These are phyloP conservation scores for Microsporum ferrugineum DNA, from an alignment of 2,329 filamentous ascomycete genomes.

Conservation along the genomic window DNA sequence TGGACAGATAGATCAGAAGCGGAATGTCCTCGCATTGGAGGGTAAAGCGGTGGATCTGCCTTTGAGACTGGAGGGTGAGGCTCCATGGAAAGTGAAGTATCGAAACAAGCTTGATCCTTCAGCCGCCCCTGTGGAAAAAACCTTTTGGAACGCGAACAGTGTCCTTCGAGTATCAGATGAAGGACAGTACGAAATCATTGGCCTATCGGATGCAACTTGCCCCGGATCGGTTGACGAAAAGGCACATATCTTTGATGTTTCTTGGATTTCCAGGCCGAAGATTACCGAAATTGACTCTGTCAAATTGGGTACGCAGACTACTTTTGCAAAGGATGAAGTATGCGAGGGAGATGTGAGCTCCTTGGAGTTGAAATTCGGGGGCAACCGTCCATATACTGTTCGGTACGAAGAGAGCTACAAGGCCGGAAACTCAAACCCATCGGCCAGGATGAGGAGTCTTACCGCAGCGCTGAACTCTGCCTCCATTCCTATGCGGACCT, in stretches of 20 bases:
- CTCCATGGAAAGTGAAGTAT: conserved; percentile 72
- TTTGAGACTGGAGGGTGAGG: conserved; percentile 70
- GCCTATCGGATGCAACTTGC: conserved; percentile 68
- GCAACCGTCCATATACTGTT: conserved; percentile 70
- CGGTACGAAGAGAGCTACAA: conserved; percentile 71
- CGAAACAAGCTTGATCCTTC: conserved; percentile 50
- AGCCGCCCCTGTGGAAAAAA: conserved; percentile 40
- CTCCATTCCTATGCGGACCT: conserved; percentile 75
- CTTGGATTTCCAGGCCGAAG: conserved; percentile 73
- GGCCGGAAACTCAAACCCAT: conserved; percentile 50
- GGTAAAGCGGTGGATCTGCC: conserved; percentile 63
- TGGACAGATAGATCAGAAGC: conserved; percentile 70
- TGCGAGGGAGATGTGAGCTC: conserved; percentile 92
- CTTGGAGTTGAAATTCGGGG: conserved; percentile 68
- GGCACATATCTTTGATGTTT: conserved; percentile 64
- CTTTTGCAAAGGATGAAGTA: conserved; percentile 64
- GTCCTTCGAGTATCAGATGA: conserved; percentile 52
- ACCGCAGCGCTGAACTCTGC: conserved; percentile 66
- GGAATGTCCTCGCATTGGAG: conserved; percentile 64
- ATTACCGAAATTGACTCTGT: conserved; percentile 46
- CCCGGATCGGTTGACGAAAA: conserved; percentile 66
- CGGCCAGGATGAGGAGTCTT: conserved; percentile 57
- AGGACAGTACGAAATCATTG: conserved; percentile 69
- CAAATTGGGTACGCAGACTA: conserved; percentile 41
- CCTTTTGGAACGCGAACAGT: conserved; percentile 51